Evolutionary conservation across 805 yeast species (phyloP).

Genomic region (Candida arabinofermentans): DNA sequence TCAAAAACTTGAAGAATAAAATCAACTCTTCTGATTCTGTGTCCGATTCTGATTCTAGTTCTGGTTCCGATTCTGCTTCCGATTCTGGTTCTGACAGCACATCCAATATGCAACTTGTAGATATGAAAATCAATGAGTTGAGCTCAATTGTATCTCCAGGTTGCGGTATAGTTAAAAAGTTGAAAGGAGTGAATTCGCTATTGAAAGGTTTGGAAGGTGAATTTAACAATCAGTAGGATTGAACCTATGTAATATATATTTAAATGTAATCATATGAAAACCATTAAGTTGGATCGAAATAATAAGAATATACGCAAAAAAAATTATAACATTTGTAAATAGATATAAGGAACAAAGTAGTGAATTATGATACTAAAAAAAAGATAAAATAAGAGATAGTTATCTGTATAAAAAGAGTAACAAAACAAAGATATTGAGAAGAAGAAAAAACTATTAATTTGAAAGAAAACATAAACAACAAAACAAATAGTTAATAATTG

Average conservation of each 20-base stretch:
- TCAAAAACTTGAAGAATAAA: conserved; percentile 4
- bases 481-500: no score
- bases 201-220: conserved; percentile 13
- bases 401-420: no score
- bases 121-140: conserved; percentile 16
- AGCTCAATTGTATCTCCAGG: conserved; percentile 20
- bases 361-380: no score
- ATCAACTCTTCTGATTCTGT: background rate
- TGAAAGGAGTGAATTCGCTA: conserved; percentile 25
- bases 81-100: background rate
- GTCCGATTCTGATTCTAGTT: background rate
- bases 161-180: conserved; percentile 24
- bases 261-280: no score
- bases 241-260: background rate
- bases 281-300: no score
- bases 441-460: no score
- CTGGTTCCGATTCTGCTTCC: conserved; percentile 2
- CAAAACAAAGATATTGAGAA: no score
- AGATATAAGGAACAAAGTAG: no score
- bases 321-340: no score
- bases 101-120: conserved; percentile 11
- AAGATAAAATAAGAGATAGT: no score
- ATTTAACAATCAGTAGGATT: background rate
- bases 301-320: no score
- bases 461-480: no score